Percentiles rank a stretch among this genome's conserved stretches.
Conservation (phyloP, 192 early-diverging fungal species). For the Radiomyces spectabilis region DNA sequence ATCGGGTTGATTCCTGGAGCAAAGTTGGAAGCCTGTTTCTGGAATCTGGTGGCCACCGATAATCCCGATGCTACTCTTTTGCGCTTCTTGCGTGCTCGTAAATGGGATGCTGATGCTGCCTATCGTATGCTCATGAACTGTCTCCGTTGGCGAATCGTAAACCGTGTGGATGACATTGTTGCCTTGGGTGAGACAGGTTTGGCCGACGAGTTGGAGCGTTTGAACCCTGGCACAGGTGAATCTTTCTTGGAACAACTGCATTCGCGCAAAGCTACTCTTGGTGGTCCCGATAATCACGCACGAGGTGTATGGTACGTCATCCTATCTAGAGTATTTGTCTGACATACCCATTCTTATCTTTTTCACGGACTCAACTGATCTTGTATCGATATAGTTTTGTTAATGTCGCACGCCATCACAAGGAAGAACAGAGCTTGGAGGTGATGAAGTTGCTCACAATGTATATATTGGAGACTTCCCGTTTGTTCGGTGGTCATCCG, state of each 20-base stretch:
- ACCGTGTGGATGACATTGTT: conserved; percentile 37
- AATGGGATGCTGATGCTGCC: conserved; percentile 77
- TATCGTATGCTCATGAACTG: conserved; percentile 61
- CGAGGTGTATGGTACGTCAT: conserved; percentile 50
- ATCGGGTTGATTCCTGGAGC: conserved; percentile 13
- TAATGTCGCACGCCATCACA: conserved; percentile 44
- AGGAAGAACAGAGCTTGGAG: conserved; percentile 52
- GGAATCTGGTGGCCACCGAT: conserved; percentile 51
- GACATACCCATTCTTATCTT: no score
- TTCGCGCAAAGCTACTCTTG: conserved; percentile 38
- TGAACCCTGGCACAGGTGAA: conserved; percentile 27
- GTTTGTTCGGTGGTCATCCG: conserved; percentile 57
- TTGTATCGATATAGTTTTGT: conserved; percentile 27
- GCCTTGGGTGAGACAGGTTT: conserved; percentile 33
- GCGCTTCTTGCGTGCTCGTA: conserved; percentile 81
- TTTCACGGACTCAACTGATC: background rate
- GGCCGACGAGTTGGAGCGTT: conserved; percentile 23
- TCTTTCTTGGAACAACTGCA: conserved; percentile 30
- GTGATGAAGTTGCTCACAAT: conserved; percentile 60
- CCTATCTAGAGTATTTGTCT: no score
- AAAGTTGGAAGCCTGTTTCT: conserved; percentile 47
- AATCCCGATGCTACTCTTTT: conserved; percentile 70
- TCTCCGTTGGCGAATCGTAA: conserved; percentile 67
- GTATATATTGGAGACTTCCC: conserved; percentile 68
- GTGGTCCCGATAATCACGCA: conserved; percentile 40